Base-by-base conservation (phyloP, 2,329 filamentous ascomycete species). In the Aspergillus phoenicis region DNA sequence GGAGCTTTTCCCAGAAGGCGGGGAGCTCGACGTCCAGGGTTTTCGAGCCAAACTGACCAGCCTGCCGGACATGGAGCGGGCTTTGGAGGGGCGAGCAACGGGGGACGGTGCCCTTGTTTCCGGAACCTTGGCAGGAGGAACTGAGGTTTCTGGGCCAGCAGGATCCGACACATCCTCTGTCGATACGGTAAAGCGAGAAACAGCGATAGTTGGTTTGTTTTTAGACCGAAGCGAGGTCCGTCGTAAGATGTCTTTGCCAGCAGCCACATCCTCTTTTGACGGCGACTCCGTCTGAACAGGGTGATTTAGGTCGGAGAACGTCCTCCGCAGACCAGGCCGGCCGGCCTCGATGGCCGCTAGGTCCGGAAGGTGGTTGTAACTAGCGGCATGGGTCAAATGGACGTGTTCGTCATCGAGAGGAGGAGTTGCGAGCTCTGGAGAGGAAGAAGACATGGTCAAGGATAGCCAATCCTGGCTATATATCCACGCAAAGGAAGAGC, bases 281-380 rank as follows among this genome's bases (percentile, higher is more conserved):
- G 73, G 71, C 3, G 71, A 75, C 15, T 77, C 73, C 17, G 72
- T 70, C 57, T 75, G 72, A n/a, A 73, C 68, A 10, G 75, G 71
- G 43, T 83, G 73, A 52, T 82, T 79, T 62, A 80, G 73, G 64
- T 84, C 82, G 22, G 81, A 81, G 66, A 82, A 80, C 30, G 79
- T 83, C 59, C 81, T 79, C 65, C 83, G 81, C 62, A 85, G 73
- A 48, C 72, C 71, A 53, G 78, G 69, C 5, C 73, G 66, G 41
- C 58, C 64, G 36, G 73, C 65, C 41, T 73, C 76, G 28, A 73
- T 68, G 28, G 76, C 63, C 17, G 62, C n/a, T 33, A 79, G 70
- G 28, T 69, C 73, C 3, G 82, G 79, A n/a, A 87, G 71, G 64
- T 83, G 81, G 51, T 82, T 84, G 72, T 84, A 87, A 67, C 85